Conservation (phyloP, 2,329 filamentous ascomycete genomes). For the Penicillium sp. region DNA sequence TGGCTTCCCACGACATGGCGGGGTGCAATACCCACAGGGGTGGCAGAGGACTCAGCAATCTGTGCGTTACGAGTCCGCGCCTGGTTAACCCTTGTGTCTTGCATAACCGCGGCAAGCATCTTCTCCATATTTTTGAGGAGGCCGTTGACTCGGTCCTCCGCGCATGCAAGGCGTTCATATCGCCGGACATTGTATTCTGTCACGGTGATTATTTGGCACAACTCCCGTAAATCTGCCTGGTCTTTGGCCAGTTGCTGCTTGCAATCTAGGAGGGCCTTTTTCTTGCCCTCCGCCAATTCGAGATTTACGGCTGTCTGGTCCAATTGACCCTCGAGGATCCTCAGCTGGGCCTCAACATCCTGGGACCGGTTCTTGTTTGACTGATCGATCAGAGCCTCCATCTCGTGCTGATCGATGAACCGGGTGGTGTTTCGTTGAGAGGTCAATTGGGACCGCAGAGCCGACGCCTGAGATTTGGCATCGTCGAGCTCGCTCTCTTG, state of each 20-base stretch:
- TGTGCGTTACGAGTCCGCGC: background rate
- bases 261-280: background rate
- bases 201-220: accelerated
- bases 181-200: accelerated
- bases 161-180: background rate
- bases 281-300: background rate
- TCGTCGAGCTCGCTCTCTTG: background rate
- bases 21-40: background rate
- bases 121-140: background rate
- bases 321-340: background rate
- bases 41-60: background rate
- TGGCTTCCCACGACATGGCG: background rate
- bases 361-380: background rate
- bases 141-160: background rate
- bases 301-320: background rate
- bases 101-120: background rate
- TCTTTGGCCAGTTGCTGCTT: too few species aligned
- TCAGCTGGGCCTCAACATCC: background rate
- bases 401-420: background rate
- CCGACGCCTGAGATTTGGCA: background rate
- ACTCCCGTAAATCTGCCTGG: background rate
- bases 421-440: background rate
- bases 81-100: background rate
- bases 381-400: background rate
- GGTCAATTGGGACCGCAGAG: background rate